Conservation (phyloP, 192 early-diverging fungal genomes). For the Linnemannia exigua region DNA sequence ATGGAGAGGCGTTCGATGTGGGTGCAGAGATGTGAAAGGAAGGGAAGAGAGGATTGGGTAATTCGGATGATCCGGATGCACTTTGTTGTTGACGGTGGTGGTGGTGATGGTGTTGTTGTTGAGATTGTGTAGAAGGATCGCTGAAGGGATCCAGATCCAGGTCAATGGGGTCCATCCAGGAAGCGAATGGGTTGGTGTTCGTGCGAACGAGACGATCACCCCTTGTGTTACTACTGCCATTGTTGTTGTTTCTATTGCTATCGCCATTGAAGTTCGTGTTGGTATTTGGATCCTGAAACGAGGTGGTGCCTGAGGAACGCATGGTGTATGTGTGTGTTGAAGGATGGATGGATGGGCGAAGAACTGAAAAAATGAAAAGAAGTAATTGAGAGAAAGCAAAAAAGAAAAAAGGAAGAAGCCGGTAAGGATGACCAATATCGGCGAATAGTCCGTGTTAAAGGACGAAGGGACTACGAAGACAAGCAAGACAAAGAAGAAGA, state of each 20-base stretch:
- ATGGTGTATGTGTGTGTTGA: background rate
- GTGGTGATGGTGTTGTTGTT: constrained; percentile 6
- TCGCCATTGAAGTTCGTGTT: background rate
- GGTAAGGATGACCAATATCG: background rate
- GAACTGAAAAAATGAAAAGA: background rate
- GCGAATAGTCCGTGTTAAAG: background rate
- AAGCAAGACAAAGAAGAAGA: background rate
- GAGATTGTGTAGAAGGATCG: background rate
- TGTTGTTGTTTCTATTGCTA: background rate
- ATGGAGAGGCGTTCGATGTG: background rate
- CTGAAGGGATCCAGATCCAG: background rate
- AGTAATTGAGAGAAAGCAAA: background rate
- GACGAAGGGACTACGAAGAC: background rate
- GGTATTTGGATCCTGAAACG: constrained; percentile 1
- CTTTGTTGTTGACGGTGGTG: background rate
- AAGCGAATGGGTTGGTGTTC: constrained; percentile 17
- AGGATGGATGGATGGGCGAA: background rate
- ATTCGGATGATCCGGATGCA: background rate
- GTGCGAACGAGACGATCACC: background rate
- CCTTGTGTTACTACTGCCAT: background rate
- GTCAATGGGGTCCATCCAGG: constrained; percentile 16
- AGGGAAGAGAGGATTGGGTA: constrained; percentile 10
- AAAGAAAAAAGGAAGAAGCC: background rate
- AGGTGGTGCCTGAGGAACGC: background rate
- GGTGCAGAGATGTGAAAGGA: background rate